A percentile compares a stretch with the other conserved stretches of the same genome.
Evolutionary conservation across 352 stramenopile genomes (phyloP).

Genomic region (Pythium monospermum): DNA sequence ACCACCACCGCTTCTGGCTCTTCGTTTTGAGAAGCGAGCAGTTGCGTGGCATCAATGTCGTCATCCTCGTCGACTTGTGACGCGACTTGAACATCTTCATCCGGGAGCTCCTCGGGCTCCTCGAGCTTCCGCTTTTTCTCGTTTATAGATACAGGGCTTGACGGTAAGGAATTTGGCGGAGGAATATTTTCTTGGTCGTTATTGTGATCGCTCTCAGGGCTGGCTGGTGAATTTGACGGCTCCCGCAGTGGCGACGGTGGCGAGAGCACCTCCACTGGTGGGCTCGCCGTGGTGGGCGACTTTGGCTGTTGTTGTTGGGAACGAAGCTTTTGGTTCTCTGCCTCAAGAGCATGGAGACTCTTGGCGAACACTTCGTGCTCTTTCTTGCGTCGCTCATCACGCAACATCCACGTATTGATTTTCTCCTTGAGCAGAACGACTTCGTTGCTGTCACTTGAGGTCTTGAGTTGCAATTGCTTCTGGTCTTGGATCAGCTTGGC

Average conservation of each 20-base stretch:
- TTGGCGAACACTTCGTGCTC: constrained; percentile 21
- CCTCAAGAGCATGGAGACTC: constrained; percentile 17
- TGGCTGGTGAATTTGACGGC: too few species aligned
- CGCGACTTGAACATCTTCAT: not conserved
- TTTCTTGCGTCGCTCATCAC: constrained; percentile 43
- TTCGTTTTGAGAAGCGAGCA: not conserved
- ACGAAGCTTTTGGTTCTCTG: constrained; percentile 6
- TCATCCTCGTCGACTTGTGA: not conserved
- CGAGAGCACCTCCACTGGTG: too few species aligned
- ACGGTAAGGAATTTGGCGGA: not conserved
- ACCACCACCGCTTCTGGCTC: not conserved
- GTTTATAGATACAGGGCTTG: not conserved
- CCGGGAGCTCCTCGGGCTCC: not conserved
- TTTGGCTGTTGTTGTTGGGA: too few species aligned
- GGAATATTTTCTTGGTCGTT: constrained; percentile 22
- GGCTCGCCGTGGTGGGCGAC: too few species aligned
- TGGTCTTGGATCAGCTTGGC: constrained; percentile 64
- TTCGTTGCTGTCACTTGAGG: constrained; percentile 19
- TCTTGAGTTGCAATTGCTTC: constrained; percentile 45
- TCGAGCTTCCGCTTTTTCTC: constrained; percentile 18
- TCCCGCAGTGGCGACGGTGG: too few species aligned
- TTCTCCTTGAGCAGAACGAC: constrained; percentile 44
- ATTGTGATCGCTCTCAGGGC: too few species aligned
- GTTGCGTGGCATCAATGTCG: not conserved
- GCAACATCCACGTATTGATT: constrained; percentile 42